Percentiles rank a stretch among this genome's conserved stretches.
Evolutionary conservation across 2,329 filamentous ascomycete genomes (phyloP).

Genomic region (Stromatinia cepivora): DNA sequence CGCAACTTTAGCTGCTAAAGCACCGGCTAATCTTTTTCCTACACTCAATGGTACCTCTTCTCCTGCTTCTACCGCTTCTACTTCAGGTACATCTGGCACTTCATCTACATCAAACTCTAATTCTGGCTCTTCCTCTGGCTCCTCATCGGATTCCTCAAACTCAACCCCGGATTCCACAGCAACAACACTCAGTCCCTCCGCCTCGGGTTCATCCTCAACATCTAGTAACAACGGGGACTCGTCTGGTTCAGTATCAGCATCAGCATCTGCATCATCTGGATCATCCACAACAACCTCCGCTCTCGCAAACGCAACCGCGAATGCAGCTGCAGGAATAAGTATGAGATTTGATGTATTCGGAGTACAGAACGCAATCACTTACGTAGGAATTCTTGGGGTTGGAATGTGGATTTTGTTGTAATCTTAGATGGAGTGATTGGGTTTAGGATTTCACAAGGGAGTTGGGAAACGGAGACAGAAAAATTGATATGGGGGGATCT

Average conservation of each 20-base stretch:
- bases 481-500: background rate
- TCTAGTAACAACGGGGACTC: background rate
- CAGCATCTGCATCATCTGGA: background rate
- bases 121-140: background rate
- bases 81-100: background rate
- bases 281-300: conserved; percentile 16
- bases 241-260: background rate
- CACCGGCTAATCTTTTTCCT: conserved; percentile 46
- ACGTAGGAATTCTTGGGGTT: conserved; percentile 11
- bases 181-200: background rate
- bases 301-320: conserved; percentile 8
- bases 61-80: conserved; percentile 16
- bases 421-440: background rate
- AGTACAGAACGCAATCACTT: background rate
- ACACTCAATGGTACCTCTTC: conserved; percentile 20
- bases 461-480: background rate
- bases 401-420: conserved; percentile 5
- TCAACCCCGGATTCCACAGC: background rate
- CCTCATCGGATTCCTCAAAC: conserved; percentile 6
- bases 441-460: background rate
- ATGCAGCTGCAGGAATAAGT: background rate
- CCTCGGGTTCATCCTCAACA: conserved; percentile 2
- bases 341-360: background rate
- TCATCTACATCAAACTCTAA: background rate
- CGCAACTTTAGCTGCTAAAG: conserved; percentile 42